Percentiles rank a stretch among this genome's conserved stretches.
These are phyloP conservation scores for Tricholoma terreum DNA, from an alignment of 768 basidiomycete genomes.

Conservation along the genomic window DNA sequence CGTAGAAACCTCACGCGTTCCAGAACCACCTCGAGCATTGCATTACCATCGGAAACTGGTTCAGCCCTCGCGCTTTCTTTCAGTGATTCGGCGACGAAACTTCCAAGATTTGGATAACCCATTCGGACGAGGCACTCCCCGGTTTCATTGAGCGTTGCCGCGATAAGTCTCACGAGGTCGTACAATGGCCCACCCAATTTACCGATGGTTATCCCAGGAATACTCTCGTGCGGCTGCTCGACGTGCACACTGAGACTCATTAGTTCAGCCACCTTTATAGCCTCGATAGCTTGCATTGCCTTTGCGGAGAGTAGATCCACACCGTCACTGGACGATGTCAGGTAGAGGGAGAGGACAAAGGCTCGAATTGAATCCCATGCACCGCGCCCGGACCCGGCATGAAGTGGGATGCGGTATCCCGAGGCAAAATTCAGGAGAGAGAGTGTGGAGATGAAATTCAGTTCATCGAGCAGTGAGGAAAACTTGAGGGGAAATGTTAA, in stretches of 20 bases:
- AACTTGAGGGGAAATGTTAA: slow-evolving; percentile 79
- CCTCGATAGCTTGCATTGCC: slow-evolving; percentile 56
- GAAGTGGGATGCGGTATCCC: slow-evolving; percentile 74
- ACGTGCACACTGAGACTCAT: slow-evolving; percentile 67
- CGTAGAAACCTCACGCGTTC: slow-evolving; percentile 49
- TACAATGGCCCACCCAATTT: slow-evolving; percentile 73
- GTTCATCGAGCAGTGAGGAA: slow-evolving; percentile 64
- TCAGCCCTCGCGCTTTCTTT: slow-evolving; percentile 44
- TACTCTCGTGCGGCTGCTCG: slow-evolving; percentile 65
- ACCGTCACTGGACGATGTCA: slow-evolving; percentile 56
- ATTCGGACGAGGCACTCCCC: slow-evolving; percentile 56
- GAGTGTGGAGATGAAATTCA: slow-evolving; percentile 78
- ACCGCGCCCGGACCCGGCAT: slow-evolving; percentile 68
- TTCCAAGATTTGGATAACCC: slow-evolving; percentile 70
- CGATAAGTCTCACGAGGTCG: slow-evolving; percentile 69
- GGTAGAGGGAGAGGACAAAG: slow-evolving; percentile 68
- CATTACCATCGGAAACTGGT: slow-evolving; percentile 23
- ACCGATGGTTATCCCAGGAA: slow-evolving; percentile 71
- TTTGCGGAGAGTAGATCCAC: slow-evolving; percentile 62
- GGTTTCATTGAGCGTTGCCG: slow-evolving; percentile 64
- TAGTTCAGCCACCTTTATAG: slow-evolving; percentile 64
- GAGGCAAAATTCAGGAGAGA: slow-evolving; percentile 82
- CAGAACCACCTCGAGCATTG: slow-evolving; percentile 55
- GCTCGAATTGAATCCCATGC: slow-evolving; percentile 83
- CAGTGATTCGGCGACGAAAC: slow-evolving; percentile 69